Percentiles rank a stretch among this genome's conserved stretches.
phyloP scores from a whole-genome alignment of 1,284 basidiomycete genomes.

The Rhodotorula sp. region DNA sequence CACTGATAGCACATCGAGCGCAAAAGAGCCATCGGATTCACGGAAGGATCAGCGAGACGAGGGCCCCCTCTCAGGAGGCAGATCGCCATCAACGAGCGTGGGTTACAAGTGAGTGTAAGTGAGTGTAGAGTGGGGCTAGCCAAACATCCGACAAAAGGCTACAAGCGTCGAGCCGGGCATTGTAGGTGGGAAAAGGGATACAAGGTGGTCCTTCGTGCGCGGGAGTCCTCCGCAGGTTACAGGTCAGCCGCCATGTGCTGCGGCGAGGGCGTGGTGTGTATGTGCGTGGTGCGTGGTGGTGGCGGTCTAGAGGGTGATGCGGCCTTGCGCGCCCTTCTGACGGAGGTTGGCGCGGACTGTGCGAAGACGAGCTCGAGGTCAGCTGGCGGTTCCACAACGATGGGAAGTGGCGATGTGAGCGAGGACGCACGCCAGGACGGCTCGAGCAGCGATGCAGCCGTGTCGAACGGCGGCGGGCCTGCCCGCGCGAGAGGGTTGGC shows the following conservation, averaged over 20 bases:
- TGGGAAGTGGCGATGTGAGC: too few species aligned
- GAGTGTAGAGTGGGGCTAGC: neutral
- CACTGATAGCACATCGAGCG: too few species aligned
- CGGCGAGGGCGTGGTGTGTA: neutral
- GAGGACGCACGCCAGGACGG: slow-evolving; percentile 5
- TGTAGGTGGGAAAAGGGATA: neutral
- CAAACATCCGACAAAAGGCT: neutral
- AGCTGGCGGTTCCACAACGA: neutral
- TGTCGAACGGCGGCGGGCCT: neutral
- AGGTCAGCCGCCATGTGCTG: neutral
- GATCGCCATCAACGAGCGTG: neutral
- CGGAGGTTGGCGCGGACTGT: neutral
- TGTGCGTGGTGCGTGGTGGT: neutral
- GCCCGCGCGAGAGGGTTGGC: neutral
- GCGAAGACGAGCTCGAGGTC: neutral
- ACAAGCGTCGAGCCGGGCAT: neutral
- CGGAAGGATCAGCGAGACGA: too few species aligned
- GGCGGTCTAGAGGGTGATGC: neutral
- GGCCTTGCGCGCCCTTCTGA: neutral
- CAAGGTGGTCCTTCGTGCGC: too few species aligned
- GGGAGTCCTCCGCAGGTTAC: neutral
- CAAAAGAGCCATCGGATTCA: too few species aligned
- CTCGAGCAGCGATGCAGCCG: slow-evolving; percentile 2
- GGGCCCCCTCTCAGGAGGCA: too few species aligned
- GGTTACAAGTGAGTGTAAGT: neutral